Percentiles rank a stretch among this genome's conserved stretches.
Evolutionary conservation across 1,139 yeast species (phyloP).

Genomic region (Candida tropicalis): DNA sequence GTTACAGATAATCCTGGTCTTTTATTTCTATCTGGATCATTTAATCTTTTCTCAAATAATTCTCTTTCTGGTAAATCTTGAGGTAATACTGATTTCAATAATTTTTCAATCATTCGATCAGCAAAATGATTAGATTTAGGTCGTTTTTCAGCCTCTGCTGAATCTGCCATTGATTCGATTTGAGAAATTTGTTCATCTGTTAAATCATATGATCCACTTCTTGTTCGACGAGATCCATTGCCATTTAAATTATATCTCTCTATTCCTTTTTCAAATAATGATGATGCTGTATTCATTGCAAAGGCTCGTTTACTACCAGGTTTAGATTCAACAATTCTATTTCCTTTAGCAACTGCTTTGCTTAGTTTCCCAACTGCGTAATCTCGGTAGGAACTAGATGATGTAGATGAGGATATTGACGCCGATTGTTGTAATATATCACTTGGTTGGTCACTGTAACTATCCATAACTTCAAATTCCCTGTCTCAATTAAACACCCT

Average conservation of each 20-base stretch:
- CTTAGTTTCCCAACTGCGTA: conserved; percentile 16
- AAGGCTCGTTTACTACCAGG: conserved; percentile 47
- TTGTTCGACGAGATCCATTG: conserved; percentile 1
- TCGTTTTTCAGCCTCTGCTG: conserved; percentile 24
- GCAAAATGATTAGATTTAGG: conserved; percentile 46
- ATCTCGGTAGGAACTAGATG: conserved; percentile 14
- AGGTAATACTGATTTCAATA: conserved; percentile 52
- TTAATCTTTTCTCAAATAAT: conserved; percentile 42
- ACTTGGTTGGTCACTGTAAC: conserved; percentile 1
- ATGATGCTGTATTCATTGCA: conserved; percentile 62
- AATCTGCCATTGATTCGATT: conserved; percentile 24
- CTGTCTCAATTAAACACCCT: background rate
- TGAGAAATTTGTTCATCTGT: conserved; percentile 23
- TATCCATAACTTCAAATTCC: background rate
- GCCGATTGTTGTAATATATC: conserved; percentile 5
- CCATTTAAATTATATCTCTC: conserved; percentile 29
- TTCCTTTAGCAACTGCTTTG: conserved; percentile 19
- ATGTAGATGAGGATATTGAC: conserved; percentile 7
- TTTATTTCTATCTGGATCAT: conserved; percentile 46
- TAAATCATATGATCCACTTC: conserved; percentile 19
- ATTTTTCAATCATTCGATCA: conserved; percentile 57
- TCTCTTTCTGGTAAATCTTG: conserved; percentile 46
- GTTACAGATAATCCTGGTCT: conserved; percentile 55
- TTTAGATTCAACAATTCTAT: conserved; percentile 30
- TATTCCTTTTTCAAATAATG: conserved; percentile 55